These are phyloP conservation scores for Metschnikowia reukaufii DNA, from an alignment of 805 yeast genomes.

Conservation along the genomic window DNA sequence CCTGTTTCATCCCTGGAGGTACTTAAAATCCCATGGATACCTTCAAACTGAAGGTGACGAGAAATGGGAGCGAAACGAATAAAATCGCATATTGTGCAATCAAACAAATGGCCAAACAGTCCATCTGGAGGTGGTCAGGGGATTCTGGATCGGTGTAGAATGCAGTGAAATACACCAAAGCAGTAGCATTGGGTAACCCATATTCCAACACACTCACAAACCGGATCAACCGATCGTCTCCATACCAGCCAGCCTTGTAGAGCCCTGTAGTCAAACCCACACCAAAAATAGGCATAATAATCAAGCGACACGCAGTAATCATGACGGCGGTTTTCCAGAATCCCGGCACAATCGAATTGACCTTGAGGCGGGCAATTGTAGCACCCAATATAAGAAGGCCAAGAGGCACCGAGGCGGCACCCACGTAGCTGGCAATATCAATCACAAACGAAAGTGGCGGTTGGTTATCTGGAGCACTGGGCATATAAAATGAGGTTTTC, in stretches of 20 bases:
- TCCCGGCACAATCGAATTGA: constrained; percentile 62
- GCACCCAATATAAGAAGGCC: constrained; percentile 85
- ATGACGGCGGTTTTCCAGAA: constrained; percentile 66
- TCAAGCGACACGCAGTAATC: constrained; percentile 57
- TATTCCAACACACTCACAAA: constrained; percentile 74
- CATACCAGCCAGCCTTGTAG: constrained; percentile 60
- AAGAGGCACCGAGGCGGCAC: constrained; percentile 84
- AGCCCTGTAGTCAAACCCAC: constrained; percentile 58
- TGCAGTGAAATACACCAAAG: constrained; percentile 85
- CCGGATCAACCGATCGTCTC: constrained; percentile 57
- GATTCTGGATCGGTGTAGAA: constrained; percentile 70
- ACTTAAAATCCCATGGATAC: constrained; percentile 35
- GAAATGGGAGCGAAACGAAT: constrained; percentile 69
- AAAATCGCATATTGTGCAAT: constrained; percentile 72
- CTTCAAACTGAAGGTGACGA: constrained; percentile 66
- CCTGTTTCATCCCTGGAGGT: not conserved
- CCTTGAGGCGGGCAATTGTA: constrained; percentile 72
- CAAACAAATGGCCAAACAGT: constrained; percentile 75
- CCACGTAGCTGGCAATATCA: constrained; percentile 78
- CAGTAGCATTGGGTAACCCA: constrained; percentile 85
- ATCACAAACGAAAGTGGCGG: constrained; percentile 86
- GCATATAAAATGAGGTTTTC: constrained; percentile 49
- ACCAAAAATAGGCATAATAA: constrained; percentile 79
- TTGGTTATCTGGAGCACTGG: constrained; percentile 75
- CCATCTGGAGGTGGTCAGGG: constrained; percentile 65